Percentiles rank a stretch among this genome's conserved stretches.
Evolutionary conservation across 2,329 filamentous ascomycete species (phyloP).

Genomic region (Verticillium klebahnii): DNA sequence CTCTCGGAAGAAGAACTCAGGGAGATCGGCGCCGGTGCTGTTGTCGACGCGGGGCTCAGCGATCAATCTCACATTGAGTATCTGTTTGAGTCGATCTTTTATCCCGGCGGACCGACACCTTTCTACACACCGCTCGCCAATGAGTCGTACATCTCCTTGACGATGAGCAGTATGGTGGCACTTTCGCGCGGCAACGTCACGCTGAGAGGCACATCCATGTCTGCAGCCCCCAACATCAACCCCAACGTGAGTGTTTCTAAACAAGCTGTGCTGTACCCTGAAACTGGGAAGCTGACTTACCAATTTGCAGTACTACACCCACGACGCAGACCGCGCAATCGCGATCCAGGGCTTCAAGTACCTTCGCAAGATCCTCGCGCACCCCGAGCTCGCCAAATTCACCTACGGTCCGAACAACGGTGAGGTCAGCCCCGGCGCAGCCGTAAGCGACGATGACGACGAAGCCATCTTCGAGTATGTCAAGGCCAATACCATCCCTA

Average conservation of each 20-base stretch:
- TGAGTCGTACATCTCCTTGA: slow-evolving; percentile 20
- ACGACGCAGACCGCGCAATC: slow-evolving; percentile 22
- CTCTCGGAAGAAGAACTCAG: slow-evolving; percentile 13
- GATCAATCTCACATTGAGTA: slow-evolving; percentile 22
- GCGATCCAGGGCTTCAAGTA: slow-evolving; percentile 26
- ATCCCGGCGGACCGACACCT: slow-evolving; percentile 20
- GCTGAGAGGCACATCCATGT: slow-evolving; percentile 14
- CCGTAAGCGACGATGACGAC: slow-evolving; percentile 17
- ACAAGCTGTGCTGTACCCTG: no score
- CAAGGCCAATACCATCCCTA: slow-evolving; percentile 22
- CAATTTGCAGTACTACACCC: slow-evolving; percentile 17
- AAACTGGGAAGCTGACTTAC: neutral
- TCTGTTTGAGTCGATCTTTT: slow-evolving; percentile 20
- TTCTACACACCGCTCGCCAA: slow-evolving; percentile 17
- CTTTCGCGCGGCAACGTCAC: slow-evolving; percentile 17
- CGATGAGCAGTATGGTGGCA: slow-evolving; percentile 18
- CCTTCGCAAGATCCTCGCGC: slow-evolving; percentile 21
- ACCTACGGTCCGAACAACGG: slow-evolving; percentile 18
- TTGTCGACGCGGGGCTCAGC: slow-evolving; percentile 13
- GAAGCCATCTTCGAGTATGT: slow-evolving; percentile 20
- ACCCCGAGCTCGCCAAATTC: slow-evolving; percentile 17
- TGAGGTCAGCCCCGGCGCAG: slow-evolving; percentile 16
- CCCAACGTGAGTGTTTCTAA: slow-evolving; percentile 13
- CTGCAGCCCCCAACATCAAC: slow-evolving; percentile 16
- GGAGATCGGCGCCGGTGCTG: slow-evolving; percentile 15